Evolutionary conservation across 2,329 filamentous ascomycete species (phyloP).

Genomic region (Clonostachys chloroleuca): DNA sequence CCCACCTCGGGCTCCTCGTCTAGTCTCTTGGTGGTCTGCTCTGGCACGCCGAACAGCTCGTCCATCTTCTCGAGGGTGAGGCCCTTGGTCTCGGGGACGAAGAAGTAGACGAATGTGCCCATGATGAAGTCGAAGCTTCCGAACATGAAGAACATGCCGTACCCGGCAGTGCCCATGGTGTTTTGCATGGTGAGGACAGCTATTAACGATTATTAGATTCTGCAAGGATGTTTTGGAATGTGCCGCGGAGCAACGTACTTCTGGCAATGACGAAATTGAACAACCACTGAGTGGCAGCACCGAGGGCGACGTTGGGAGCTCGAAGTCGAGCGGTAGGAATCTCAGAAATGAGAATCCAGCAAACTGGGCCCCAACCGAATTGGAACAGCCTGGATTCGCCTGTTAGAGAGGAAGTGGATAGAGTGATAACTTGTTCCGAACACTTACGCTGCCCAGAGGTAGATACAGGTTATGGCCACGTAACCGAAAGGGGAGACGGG

Average conservation of each 20-base stretch:
- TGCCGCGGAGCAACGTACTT: conserved; percentile 19
- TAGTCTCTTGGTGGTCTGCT: conserved; percentile 23
- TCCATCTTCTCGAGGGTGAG: conserved; percentile 60
- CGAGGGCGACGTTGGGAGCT: conserved; percentile 63
- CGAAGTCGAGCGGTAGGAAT: conserved; percentile 65
- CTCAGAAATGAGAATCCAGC: conserved; percentile 68
- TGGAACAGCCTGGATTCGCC: conserved; percentile 50
- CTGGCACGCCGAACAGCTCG: conserved; percentile 58
- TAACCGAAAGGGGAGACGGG: conserved; percentile 63
- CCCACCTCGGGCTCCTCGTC: conserved; percentile 20
- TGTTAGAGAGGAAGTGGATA: conserved; percentile 8
- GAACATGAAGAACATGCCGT: conserved; percentile 66
- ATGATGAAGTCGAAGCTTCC: conserved; percentile 61
- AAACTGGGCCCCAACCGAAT: conserved; percentile 66
- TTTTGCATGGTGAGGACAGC: conserved; percentile 64
- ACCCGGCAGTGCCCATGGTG: conserved; percentile 36
- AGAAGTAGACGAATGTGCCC: conserved; percentile 62
- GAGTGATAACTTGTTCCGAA: neutral
- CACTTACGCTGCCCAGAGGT: conserved; percentile 57
- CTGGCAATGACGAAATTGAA: conserved; percentile 72
- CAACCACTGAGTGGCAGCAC: conserved; percentile 66
- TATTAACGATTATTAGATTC: conserved; percentile 3
- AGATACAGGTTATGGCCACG: conserved; percentile 66
- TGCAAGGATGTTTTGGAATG: neutral
- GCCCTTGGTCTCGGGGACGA: conserved; percentile 69